Evolutionary conservation across 345 rosid species (phyloP).

Genomic region (Hevea brasiliensis): DNA sequence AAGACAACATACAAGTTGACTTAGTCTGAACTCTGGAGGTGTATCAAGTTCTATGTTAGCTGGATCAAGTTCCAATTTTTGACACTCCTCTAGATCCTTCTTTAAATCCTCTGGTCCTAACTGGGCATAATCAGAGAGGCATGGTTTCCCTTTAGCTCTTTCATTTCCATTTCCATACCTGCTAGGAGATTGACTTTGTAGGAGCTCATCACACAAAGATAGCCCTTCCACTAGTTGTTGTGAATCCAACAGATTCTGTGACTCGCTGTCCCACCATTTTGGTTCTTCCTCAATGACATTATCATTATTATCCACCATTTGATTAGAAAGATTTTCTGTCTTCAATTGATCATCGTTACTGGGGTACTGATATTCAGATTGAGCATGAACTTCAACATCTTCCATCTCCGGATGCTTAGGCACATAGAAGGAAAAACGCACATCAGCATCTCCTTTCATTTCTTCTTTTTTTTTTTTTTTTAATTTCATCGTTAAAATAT

Average conservation of each 20-base stretch:
- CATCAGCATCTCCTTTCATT: conserved; percentile 22
- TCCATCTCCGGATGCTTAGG: conserved; percentile 37
- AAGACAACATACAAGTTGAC: conserved; percentile 72
- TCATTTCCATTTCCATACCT: conserved; percentile 48
- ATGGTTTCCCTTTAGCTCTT: conserved; percentile 39
- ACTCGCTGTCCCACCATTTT: conserved; percentile 83
- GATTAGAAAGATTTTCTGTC: conserved; percentile 27
- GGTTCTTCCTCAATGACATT: conserved; percentile 50
- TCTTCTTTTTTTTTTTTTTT: too few species aligned
- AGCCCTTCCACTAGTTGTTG: conserved; percentile 93
- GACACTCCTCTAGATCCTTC: conserved; percentile 89
- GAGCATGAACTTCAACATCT: conserved; percentile 46
- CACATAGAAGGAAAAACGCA: conserved; percentile 4
- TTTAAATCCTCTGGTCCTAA: conserved; percentile 75
- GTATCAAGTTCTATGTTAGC: conserved; percentile 83
- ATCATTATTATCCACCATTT: conserved; percentile 37
- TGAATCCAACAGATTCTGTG: conserved; percentile 69
- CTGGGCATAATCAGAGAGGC: conserved; percentile 69
- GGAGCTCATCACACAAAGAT: conserved; percentile 78
- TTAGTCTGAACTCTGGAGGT: conserved; percentile 87
- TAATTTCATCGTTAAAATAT: not conserved
- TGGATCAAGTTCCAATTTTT: conserved; percentile 65
- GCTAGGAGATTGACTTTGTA: conserved; percentile 73
- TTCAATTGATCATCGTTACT: conserved; percentile 22
- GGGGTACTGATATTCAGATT: conserved; percentile 36